A percentile compares a stretch with the other conserved stretches of the same genome.
These are phyloP conservation scores for Phialophora tarda DNA, from an alignment of 2,329 filamentous ascomycete species.

Conservation along the genomic window DNA sequence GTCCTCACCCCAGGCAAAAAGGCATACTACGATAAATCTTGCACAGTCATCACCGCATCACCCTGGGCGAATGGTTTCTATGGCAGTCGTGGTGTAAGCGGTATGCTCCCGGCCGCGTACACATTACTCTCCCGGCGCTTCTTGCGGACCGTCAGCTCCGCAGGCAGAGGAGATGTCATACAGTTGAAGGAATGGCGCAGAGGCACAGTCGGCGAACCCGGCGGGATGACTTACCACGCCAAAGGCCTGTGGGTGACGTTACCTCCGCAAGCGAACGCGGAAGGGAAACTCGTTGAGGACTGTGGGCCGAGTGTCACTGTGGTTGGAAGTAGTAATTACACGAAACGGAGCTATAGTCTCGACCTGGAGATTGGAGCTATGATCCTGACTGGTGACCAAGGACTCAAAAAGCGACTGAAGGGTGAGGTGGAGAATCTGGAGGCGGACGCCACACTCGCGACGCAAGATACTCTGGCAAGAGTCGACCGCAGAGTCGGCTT, in stretches of 20 bases:
- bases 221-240: conserved; percentile 96
- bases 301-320: conserved; percentile 76
- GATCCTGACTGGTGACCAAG: conserved; percentile 78
- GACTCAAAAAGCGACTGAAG: conserved; percentile 72
- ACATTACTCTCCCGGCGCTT: conserved; percentile 86
- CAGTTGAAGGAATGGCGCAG: conserved; percentile 84
- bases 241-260: conserved; percentile 65
- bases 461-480: conserved; percentile 76
- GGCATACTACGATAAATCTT: conserved; percentile 53
- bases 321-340: conserved; percentile 94
- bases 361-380: conserved; percentile 90
- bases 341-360: conserved; percentile 86
- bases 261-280: conserved; percentile 30
- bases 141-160: conserved; percentile 65
- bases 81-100: conserved; percentile 82
- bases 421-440: conserved; percentile 82
- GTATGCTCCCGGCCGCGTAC: conserved; percentile 89
- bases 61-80: conserved; percentile 97
- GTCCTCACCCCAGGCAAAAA: conserved; percentile 27
- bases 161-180: conserved; percentile 64
- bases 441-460: conserved; percentile 71
- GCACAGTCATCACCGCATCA: conserved; percentile 88
- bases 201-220: conserved; percentile 79
- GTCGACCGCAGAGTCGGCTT: conserved; percentile 83
- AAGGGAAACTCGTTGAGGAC: conserved; percentile 50